Conservation (phyloP, 2,329 filamentous ascomycete genomes). For the Fusarium sacchari region DNA sequence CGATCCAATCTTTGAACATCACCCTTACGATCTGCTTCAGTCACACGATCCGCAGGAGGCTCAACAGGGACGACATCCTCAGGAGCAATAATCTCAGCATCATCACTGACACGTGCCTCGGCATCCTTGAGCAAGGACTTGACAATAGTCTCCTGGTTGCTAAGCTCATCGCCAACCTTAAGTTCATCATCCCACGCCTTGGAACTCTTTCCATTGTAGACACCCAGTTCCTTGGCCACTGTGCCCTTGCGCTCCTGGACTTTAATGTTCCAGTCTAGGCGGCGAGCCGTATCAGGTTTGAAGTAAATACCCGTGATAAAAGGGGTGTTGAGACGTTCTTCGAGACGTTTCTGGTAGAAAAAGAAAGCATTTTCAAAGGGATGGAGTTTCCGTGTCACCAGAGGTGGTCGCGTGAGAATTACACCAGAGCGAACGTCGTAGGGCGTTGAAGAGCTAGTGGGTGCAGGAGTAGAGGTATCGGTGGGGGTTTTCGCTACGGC, state of each 20-base stretch:
- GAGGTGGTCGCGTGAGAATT: constrained; percentile 86
- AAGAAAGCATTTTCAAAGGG: constrained; percentile 93
- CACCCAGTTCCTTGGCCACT: constrained; percentile 84
- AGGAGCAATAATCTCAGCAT: constrained; percentile 67
- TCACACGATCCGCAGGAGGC: constrained; percentile 74
- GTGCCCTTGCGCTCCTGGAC: constrained; percentile 76
- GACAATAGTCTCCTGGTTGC: constrained; percentile 70
- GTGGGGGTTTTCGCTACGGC: constrained; percentile 33
- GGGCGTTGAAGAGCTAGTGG: constrained; percentile 35
- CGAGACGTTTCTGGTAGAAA: constrained; percentile 96
- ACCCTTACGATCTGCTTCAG: constrained; percentile 80
- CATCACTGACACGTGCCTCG: constrained; percentile 68
- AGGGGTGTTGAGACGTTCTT: constrained; percentile 87
- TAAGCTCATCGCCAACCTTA: constrained; percentile 75
- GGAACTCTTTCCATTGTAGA: constrained; percentile 76
- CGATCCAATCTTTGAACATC: constrained; percentile 84
- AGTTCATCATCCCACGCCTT: constrained; percentile 93
- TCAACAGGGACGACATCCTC: constrained; percentile 74
- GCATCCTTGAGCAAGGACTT: constrained; percentile 80
- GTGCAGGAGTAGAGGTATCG: constrained; percentile 32
- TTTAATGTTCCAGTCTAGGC: constrained; percentile 91
- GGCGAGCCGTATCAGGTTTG: constrained; percentile 85
- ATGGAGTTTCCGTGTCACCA: constrained; percentile 84
- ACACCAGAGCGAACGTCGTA: constrained; percentile 72
- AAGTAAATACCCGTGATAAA: constrained; percentile 95